Conservation (phyloP, 805 yeast species). For the Spathaspora sp. region DNA sequence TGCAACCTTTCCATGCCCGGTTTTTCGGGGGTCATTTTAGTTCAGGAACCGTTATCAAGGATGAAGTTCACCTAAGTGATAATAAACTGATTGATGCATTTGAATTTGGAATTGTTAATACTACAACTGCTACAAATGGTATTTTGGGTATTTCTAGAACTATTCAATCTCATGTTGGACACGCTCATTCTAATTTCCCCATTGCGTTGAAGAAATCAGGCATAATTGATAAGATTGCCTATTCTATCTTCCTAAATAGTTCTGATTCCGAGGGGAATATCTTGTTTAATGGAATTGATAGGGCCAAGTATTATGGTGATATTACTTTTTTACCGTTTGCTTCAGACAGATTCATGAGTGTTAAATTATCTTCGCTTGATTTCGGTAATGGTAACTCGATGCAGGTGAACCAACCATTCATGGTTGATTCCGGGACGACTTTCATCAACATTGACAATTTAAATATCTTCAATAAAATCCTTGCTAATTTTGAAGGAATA, state of each 20-base stretch:
- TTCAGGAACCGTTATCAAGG: neutral
- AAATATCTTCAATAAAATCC: neutral
- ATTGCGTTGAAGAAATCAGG: conserved; percentile 25
- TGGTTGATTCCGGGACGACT: neutral
- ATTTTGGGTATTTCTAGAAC: conserved; percentile 65
- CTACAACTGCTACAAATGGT: conserved; percentile 60
- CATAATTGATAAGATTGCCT: conserved; percentile 23
- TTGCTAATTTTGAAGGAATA: conserved; percentile 26
- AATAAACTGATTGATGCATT: neutral
- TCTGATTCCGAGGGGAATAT: conserved; percentile 15
- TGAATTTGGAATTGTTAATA: conserved; percentile 71
- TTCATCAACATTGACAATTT: neutral
- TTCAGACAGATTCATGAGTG: neutral
- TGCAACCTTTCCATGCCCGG: neutral
- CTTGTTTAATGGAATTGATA: conserved; percentile 26
- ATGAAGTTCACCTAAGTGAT: neutral
- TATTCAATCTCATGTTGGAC: neutral
- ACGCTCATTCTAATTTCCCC: conserved; percentile 26
- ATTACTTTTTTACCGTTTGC: conserved; percentile 7
- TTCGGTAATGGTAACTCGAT: neutral
- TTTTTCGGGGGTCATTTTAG: neutral
- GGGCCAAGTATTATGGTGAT: conserved; percentile 20
- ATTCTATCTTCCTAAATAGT: conserved; percentile 27
- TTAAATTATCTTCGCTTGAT: neutral
- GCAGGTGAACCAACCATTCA: neutral